Conservation (phyloP, 1,284 basidiomycete genomes). For the Sutorius eximius region DNA sequence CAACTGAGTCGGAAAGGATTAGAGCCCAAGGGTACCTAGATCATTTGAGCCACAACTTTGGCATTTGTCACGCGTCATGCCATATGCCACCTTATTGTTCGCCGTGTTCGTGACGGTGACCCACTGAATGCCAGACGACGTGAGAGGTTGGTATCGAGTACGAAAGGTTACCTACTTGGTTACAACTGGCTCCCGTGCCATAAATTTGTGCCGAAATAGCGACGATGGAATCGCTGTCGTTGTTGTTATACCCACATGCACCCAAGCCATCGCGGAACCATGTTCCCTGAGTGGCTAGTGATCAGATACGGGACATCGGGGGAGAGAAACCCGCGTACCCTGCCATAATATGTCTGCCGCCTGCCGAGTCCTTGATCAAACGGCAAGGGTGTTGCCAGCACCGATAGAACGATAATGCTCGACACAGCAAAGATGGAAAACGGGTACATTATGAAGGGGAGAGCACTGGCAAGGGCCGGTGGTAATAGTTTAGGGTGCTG, state of each 20-base stretch:
- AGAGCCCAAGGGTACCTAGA: constrained; percentile 42
- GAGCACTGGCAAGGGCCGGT: neutral
- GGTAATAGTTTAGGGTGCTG: neutral
- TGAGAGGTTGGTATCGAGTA: constrained; percentile 7
- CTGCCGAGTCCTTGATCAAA: constrained; percentile 41
- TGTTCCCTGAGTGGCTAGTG: constrained; percentile 34
- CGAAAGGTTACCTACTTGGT: constrained; percentile 39
- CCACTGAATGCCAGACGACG: constrained; percentile 37
- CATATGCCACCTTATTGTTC: constrained; percentile 44
- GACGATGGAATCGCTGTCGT: constrained; percentile 43
- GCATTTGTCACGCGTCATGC: constrained; percentile 49
- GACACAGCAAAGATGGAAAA: constrained; percentile 44
- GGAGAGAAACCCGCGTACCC: constrained; percentile 38
- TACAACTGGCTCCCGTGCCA: constrained; percentile 44
- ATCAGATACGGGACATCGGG: constrained; percentile 6
- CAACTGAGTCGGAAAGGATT: neutral
- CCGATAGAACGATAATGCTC: constrained; percentile 42
- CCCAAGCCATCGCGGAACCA: constrained; percentile 45
- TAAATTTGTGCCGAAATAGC: constrained; percentile 49
- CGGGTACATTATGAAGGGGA: constrained; percentile 38
- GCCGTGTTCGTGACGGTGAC: constrained; percentile 47
- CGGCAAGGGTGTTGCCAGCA: constrained; percentile 50
- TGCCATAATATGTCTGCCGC: constrained; percentile 43
- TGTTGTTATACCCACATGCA: constrained; percentile 49
- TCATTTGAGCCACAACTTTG: constrained; percentile 42